phyloP scores from a whole-genome alignment of 805 yeast species.

The Nakazawaea anatomiae region DNA sequence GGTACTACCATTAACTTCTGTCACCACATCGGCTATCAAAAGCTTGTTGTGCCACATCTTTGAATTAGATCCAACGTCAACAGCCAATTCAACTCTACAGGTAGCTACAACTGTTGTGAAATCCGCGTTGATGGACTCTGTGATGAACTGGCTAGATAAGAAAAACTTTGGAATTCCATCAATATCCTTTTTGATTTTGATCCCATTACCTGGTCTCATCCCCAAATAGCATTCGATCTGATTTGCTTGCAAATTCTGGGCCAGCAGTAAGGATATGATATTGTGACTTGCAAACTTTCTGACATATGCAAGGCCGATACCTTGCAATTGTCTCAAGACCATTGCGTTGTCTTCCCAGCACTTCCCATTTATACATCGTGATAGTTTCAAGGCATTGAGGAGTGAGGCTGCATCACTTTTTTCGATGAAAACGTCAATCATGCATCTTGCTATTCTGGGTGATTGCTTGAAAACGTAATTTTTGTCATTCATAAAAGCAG shows the following conservation, averaged over 20 bases:
- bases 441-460: slow-evolving; percentile 35
- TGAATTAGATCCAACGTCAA: slow-evolving; percentile 8
- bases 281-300: slow-evolving; percentile 30
- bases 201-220: slow-evolving; percentile 34
- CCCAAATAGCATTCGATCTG: slow-evolving; percentile 37
- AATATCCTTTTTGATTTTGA: slow-evolving; percentile 28
- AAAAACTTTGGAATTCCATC: slow-evolving; percentile 30
- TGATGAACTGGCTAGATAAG: slow-evolving; percentile 16
- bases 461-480: slow-evolving; percentile 34
- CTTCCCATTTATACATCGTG: slow-evolving; percentile 34
- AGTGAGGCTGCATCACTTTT: slow-evolving; percentile 38
- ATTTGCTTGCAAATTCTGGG: slow-evolving; percentile 21
- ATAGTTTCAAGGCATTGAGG: slow-evolving; percentile 28
- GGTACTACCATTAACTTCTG: slow-evolving; percentile 18
- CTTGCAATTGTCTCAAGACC: slow-evolving; percentile 41
- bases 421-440: slow-evolving; percentile 35
- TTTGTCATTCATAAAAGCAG: slow-evolving; percentile 39
- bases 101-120: slow-evolving; percentile 6
- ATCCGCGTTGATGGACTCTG: slow-evolving; percentile 7
- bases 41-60: slow-evolving; percentile 28
- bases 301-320: slow-evolving; percentile 36
- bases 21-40: slow-evolving; percentile 25
- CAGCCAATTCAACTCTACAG: slow-evolving; percentile 19
- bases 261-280: slow-evolving; percentile 26
- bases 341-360: slow-evolving; percentile 47